A percentile compares a stretch with the other conserved stretches of the same genome.
Conservation (phyloP, 225 moss, liverwort and hornwort genomes). For the Neckera pumila region DNA sequence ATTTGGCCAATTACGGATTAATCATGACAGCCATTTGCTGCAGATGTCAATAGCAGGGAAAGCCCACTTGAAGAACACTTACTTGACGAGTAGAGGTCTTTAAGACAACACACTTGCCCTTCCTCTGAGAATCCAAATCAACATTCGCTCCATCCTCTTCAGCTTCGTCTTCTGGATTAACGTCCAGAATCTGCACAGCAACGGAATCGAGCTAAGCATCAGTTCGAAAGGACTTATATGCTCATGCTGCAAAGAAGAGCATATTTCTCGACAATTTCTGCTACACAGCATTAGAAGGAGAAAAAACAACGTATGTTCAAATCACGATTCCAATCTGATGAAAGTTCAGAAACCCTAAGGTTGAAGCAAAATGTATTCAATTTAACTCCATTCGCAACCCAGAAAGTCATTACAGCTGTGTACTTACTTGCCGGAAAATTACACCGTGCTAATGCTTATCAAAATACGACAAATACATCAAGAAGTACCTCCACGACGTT, state of each 20-base stretch:
- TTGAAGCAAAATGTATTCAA: background rate
- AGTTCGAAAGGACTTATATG: background rate
- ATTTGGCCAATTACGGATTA: background rate
- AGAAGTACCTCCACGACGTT: conserved; percentile 78
- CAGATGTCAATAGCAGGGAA: background rate
- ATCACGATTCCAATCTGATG: background rate
- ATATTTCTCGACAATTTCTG: background rate
- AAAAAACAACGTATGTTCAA: background rate
- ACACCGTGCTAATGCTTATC: background rate
- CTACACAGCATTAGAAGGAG: background rate
- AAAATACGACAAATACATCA: background rate
- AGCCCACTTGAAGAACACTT: background rate
- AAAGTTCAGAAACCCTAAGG: background rate
- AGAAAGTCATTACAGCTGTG: background rate
- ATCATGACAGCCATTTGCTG: background rate
- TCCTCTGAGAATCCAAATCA: conserved; percentile 86
- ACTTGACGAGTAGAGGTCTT: conserved; percentile 96
- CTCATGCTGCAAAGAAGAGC: background rate
- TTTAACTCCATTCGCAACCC: background rate
- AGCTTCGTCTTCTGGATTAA: conserved; percentile 90
- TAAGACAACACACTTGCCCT: conserved; percentile 92
- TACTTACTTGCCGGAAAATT: background rate
- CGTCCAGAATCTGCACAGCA: conserved; percentile 68
- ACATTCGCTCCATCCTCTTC: conserved; percentile 98
- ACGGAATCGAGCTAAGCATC: background rate